Base-by-base conservation (phyloP, 768 basidiomycete genomes). In the Lanmaoa pseudosensibilis region DNA sequence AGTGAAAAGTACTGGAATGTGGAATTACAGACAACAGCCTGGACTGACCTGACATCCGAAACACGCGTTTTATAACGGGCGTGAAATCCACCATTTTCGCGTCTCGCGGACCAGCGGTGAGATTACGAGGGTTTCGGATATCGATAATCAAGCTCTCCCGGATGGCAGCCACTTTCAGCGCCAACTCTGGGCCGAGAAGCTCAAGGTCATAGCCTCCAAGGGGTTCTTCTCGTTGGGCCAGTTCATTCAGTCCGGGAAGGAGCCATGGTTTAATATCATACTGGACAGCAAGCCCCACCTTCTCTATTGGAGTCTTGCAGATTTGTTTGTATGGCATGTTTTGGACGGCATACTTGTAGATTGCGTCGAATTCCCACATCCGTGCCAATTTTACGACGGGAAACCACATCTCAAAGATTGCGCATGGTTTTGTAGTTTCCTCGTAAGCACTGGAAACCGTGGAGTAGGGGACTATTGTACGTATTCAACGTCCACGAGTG, bases 321-420 rank as follows among this genome's bases (percentile, higher is more conserved):
- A 56, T 30, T 12, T 34, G 33, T 10, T 18, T 15, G 53, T 58
- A 68, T 19, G 65, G 57, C 52, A 80, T 62, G 2, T 60, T 53
- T 5, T 67, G 16, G 16, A 75, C 64, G 5, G 75, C 74, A 34
- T 65, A 55, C 18, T 59, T 50, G 34, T 74, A 68, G 32, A 77
- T 47, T 15, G 55, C 47, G 19, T 64, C 56, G 48, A 76, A 75
- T 40, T 65, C 61, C 75, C 78, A 79, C 63, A 75, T 73, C 7
- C 61, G 71, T 7, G 78, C 63, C 21, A 79, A 62, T 57, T 74
- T 74, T n/a, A 77, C 60, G 21, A 75, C 69, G 0, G 74, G 68
- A 16, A 72, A 59, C 80, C 78, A 78, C 48, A 69, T 68, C 8
- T 69, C 65, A 45, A 54, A 54, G 19, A n/a, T 11, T 41, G 55